phyloP scores from a whole-genome alignment of 2,329 filamentous ascomycete genomes.

The Colletotrichum trifolii region DNA sequence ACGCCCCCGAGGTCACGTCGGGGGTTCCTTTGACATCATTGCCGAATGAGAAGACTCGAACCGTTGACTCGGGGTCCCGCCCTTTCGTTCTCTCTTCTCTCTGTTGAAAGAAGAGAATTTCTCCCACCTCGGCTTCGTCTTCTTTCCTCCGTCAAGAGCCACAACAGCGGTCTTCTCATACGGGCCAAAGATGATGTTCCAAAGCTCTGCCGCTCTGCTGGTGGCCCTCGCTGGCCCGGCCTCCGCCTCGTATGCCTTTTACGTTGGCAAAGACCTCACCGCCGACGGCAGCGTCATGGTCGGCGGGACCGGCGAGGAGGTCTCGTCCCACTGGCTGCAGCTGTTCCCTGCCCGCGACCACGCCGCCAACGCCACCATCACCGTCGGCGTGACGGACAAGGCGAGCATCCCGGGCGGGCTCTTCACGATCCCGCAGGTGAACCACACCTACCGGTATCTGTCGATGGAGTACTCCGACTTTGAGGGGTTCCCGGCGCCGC shows the following conservation, averaged over 20 bases:
- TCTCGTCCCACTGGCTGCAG: slow-evolving; percentile 59
- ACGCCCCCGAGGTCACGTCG: slow-evolving; percentile 20
- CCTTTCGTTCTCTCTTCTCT: not conserved
- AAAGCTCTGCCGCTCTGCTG: slow-evolving; percentile 24
- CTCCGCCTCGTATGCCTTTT: slow-evolving; percentile 59
- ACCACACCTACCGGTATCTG: slow-evolving; percentile 42
- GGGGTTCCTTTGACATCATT: slow-evolving; percentile 22
- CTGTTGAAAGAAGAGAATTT: not conserved
- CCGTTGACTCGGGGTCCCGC: not conserved
- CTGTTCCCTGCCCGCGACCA: slow-evolving; percentile 55
- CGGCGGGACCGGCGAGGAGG: slow-evolving; percentile 59
- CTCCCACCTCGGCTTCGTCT: not conserved
- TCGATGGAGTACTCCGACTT: slow-evolving; percentile 49
- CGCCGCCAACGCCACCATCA: slow-evolving; percentile 52
- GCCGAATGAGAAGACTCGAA: slow-evolving; percentile 1
- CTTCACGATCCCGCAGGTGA: slow-evolving; percentile 41
- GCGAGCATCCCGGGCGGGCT: slow-evolving; percentile 48
- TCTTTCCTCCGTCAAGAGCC: not conserved
- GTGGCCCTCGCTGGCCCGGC: slow-evolving; percentile 36
- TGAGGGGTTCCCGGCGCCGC: slow-evolving; percentile 54
- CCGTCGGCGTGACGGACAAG: slow-evolving; percentile 53
- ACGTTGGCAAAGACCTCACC: slow-evolving; percentile 58
- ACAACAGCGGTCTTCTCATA: not conserved
- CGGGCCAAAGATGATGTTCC: slow-evolving; percentile 23
- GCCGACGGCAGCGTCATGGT: slow-evolving; percentile 54